Conservation (phyloP, 2,329 filamentous ascomycete species). For the Nothomitra cinnamomea region DNA sequence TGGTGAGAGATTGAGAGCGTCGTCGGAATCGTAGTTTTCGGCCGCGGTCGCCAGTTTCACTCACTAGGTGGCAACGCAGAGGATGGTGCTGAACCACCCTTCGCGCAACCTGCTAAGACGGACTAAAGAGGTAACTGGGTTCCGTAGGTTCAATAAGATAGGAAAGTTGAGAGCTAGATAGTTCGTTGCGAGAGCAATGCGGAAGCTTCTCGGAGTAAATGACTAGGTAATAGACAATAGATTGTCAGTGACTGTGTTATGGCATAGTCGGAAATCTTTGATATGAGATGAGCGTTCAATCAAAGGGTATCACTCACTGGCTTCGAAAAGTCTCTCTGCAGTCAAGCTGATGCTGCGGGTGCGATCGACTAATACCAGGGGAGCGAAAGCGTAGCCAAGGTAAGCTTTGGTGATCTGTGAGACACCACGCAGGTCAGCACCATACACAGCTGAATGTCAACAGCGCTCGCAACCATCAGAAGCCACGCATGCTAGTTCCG, state of each 20-base stretch:
- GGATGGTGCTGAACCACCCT: background rate
- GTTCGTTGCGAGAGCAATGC: background rate
- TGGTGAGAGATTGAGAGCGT: conserved; percentile 26
- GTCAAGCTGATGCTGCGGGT: background rate
- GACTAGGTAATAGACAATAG: background rate
- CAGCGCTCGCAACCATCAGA: background rate
- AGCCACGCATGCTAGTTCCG: too few relatives aligned
- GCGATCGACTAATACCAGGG: background rate
- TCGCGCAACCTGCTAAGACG: background rate
- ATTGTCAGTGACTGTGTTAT: background rate
- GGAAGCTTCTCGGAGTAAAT: background rate
- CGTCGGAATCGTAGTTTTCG: conserved; percentile 29
- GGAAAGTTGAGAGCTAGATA: background rate
- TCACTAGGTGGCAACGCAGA: conserved; percentile 2
- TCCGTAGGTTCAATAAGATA: too few relatives aligned
- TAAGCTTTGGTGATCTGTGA: conserved; percentile 1
- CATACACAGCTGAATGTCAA: background rate
- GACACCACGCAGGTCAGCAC: background rate
- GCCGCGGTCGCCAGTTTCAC: conserved; percentile 11
- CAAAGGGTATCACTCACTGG: background rate
- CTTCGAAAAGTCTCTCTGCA: background rate
- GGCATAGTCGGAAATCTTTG: background rate
- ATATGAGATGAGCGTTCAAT: background rate
- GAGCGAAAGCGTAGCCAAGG: background rate
- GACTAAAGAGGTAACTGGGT: background rate